These are phyloP conservation scores for Epithele typhae DNA, from an alignment of 768 basidiomycete species.

Conservation along the genomic window DNA sequence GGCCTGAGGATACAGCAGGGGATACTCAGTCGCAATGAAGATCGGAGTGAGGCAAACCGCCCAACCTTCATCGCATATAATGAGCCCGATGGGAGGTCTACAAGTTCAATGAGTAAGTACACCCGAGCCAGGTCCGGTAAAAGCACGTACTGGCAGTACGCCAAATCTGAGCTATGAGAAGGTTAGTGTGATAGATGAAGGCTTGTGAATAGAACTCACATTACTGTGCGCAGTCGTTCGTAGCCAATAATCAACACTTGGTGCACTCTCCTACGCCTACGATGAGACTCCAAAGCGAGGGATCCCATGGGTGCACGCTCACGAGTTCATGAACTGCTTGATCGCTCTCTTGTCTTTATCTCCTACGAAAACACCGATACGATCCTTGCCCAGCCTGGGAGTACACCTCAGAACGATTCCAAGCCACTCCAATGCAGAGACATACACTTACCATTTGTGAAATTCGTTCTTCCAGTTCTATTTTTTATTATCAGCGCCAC, in stretches of 20 bases:
- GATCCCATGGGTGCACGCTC: slow-evolving; percentile 30
- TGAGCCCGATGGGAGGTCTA: slow-evolving; percentile 87
- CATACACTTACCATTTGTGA: slow-evolving; percentile 69
- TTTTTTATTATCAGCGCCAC: no score
- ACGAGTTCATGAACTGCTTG: slow-evolving; percentile 75
- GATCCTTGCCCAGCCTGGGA: slow-evolving; percentile 49
- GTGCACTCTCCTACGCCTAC: slow-evolving; percentile 62
- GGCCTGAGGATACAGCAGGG: slow-evolving; percentile 43
- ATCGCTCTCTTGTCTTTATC: slow-evolving; percentile 54
- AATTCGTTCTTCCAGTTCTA: slow-evolving; percentile 97
- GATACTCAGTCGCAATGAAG: neutral
- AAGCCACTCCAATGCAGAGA: no score
- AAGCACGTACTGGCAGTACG: slow-evolving; percentile 55
- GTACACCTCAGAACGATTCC: neutral
- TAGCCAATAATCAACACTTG: slow-evolving; percentile 95
- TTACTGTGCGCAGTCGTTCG: slow-evolving; percentile 79
- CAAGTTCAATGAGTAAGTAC: no score
- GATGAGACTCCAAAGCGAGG: no score
- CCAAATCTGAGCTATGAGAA: slow-evolving; percentile 36
- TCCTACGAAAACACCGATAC: slow-evolving; percentile 54
- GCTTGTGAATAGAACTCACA: slow-evolving; percentile 44
- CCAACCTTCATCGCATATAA: slow-evolving; percentile 92
- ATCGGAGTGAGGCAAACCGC: neutral
- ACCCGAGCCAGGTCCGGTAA: no score
- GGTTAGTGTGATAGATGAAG: neutral